Evolutionary conservation across 2,329 filamentous ascomycete genomes (phyloP).

Genomic region (Colletotrichum kahawae): DNA sequence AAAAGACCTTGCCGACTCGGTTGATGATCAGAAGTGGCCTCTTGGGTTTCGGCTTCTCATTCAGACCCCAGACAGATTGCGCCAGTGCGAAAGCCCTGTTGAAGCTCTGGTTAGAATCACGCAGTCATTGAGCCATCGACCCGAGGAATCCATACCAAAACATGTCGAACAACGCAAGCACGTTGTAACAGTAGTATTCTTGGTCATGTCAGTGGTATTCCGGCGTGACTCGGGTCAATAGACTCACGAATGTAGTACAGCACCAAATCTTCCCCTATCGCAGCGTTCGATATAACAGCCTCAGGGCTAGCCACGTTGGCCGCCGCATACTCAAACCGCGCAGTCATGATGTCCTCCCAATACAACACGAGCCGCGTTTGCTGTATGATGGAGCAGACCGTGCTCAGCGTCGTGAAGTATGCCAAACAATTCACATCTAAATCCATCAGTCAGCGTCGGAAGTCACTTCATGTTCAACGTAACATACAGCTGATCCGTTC

Average conservation of each 20-base stretch:
- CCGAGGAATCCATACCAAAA: neutral
- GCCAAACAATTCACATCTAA: neutral
- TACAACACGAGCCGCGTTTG: neutral
- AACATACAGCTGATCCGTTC: neutral
- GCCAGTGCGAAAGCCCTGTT: neutral
- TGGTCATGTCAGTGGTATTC: neutral
- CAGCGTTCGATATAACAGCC: neutral
- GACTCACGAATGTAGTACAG: neutral
- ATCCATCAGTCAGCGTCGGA: accelerated
- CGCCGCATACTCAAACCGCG: neutral
- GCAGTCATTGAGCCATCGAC: accelerated
- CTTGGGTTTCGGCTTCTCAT: neutral
- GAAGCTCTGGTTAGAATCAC: accelerated
- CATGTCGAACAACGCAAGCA: neutral
- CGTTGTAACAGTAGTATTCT: conserved; percentile 1
- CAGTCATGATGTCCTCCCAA: neutral
- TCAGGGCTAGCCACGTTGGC: neutral
- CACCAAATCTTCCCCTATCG: neutral
- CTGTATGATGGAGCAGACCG: neutral
- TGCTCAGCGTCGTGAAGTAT: neutral
- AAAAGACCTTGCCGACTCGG: neutral
- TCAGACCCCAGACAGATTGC: conserved; percentile 4
- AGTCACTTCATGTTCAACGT: accelerated
- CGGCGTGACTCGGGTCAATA: neutral
- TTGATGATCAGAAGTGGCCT: neutral